Conservation (phyloP, 805 yeast genomes). For the Tetrapisispora phaffii region DNA sequence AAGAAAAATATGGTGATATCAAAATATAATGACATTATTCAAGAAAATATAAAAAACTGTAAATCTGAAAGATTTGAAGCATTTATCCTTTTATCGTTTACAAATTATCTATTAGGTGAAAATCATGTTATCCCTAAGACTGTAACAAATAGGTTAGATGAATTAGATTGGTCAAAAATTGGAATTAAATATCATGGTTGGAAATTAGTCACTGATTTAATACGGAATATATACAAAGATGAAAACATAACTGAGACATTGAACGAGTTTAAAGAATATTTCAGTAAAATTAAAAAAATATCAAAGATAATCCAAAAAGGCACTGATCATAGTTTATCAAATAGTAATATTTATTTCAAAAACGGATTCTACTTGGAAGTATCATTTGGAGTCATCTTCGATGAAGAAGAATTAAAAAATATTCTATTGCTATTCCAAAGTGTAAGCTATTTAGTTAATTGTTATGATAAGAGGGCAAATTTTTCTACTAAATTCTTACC, state of each 20-base stretch:
- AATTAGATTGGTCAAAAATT: constrained; percentile 3
- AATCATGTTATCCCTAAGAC: constrained; percentile 9
- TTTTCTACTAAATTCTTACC: constrained; percentile 25
- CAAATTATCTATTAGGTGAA: constrained; percentile 14
- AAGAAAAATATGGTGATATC: constrained; percentile 7
- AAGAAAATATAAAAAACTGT: background rate
- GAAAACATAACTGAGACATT: constrained; percentile 20
- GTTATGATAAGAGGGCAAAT: constrained; percentile 24
- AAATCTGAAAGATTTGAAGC: constrained; percentile 8
- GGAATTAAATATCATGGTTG: constrained; percentile 16
- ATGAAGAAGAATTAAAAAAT: constrained; percentile 22
- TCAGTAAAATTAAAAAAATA: constrained; percentile 10
- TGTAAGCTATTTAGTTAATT: constrained; percentile 26
- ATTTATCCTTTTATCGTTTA: constrained; percentile 10
- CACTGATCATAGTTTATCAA: constrained; percentile 1
- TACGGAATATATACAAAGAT: constrained; percentile 18
- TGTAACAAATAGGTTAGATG: constrained; percentile 1
- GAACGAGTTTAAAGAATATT: constrained; percentile 20
- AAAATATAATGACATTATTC: constrained; percentile 6
- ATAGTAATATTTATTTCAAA: constrained; percentile 8
- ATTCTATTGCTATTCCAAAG: constrained; percentile 25
- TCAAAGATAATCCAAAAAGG: background rate
- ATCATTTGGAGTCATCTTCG: constrained; percentile 12
- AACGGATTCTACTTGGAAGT: constrained; percentile 10
- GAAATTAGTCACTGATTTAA: constrained; percentile 19